Conservation (phyloP, 164 flowering plant species). For the Annona cherimola region DNA sequence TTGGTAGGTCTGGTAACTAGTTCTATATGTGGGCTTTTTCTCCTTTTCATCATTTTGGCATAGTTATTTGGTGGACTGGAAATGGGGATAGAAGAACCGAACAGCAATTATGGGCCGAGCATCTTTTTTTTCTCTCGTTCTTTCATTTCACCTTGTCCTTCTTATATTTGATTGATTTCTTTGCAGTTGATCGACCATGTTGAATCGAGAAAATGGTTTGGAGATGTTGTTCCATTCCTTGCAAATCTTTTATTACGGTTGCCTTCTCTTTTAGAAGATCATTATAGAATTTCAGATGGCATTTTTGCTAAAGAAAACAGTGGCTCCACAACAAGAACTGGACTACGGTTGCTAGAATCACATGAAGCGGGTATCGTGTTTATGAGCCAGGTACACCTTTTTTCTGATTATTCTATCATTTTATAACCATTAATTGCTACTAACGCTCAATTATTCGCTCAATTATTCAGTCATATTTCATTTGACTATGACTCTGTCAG, state of each 20-base stretch:
- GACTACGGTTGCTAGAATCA: constrained; percentile 53
- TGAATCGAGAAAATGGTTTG: constrained; percentile 65
- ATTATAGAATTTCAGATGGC: constrained; percentile 47
- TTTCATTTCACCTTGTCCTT: too few species aligned
- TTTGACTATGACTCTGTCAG: too few species aligned
- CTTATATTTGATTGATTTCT: neutral
- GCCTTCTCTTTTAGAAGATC: constrained; percentile 63
- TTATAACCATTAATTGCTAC: too few species aligned
- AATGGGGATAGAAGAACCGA: too few species aligned
- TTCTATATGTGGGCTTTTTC: too few species aligned
- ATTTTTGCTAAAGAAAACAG: constrained; percentile 16
- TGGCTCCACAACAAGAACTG: constrained; percentile 28
- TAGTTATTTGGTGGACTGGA: too few species aligned
- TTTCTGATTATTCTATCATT: neutral
- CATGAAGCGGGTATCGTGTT: constrained; percentile 74
- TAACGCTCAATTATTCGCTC: too few species aligned
- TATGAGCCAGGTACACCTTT: constrained; percentile 63
- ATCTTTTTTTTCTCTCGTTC: neutral
- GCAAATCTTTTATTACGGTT: constrained; percentile 55
- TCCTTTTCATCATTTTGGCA: too few species aligned
- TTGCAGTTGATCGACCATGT: constrained; percentile 51
- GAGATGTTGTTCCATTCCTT: constrained; percentile 54
- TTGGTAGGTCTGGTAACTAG: too few species aligned
- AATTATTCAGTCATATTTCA: too few species aligned
- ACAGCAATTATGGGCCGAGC: too few species aligned